phyloP scores from a whole-genome alignment of 2,329 filamentous ascomycete genomes.

The Penicillium sp. region DNA sequence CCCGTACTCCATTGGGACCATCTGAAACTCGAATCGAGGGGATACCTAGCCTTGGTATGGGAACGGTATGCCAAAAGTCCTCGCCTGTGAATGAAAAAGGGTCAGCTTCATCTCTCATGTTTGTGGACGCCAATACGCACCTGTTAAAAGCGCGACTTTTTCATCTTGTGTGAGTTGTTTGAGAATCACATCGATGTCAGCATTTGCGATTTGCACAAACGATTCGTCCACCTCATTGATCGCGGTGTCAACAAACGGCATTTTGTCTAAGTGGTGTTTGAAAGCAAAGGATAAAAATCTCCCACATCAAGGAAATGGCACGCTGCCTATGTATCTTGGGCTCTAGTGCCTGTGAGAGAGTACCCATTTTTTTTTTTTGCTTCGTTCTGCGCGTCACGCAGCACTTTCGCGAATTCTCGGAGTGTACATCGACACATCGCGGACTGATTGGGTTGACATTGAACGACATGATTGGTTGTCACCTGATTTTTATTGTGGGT shows the following conservation, averaged over 20 bases:
- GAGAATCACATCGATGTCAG: neutral
- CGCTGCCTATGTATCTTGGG: neutral
- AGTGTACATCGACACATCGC: neutral
- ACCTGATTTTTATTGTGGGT: neutral
- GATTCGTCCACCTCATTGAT: neutral
- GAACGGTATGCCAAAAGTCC: neutral
- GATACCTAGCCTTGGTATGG: neutral
- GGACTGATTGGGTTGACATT: neutral
- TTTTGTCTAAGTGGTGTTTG: neutral
- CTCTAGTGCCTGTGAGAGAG: neutral
- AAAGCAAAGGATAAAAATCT: neutral
- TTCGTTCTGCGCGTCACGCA: too few species aligned
- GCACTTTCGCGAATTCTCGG: neutral
- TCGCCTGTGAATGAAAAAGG: neutral
- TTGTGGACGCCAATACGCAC: neutral
- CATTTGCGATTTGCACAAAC: neutral
- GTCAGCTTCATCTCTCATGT: neutral
- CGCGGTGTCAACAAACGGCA: neutral
- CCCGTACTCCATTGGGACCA: neutral
- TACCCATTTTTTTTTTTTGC: neutral
- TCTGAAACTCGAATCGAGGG: neutral
- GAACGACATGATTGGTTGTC: neutral
- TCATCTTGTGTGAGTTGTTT: neutral
- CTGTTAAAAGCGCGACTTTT: neutral
- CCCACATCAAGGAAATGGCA: neutral